These are phyloP conservation scores for Annona squamosa DNA, from an alignment of 164 flowering plant species.

Conservation along the genomic window DNA sequence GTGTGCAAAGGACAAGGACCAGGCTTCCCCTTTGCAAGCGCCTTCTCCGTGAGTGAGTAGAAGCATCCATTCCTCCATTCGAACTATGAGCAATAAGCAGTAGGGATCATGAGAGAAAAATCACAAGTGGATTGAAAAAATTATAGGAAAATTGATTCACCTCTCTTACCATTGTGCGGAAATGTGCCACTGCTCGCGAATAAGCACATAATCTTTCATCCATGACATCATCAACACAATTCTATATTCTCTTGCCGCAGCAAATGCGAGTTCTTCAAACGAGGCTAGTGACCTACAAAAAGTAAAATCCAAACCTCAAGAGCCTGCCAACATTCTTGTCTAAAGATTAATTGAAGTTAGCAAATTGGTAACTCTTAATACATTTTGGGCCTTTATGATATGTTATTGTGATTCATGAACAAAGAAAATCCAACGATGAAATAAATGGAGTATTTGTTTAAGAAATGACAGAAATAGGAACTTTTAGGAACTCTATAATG, in stretches of 20 bases:
- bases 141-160: conserved; percentile 21
- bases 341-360: too few relatives aligned
- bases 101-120: neutral
- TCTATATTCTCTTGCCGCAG: conserved; percentile 69
- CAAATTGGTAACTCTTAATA: too few relatives aligned
- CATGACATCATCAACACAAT: conserved; percentile 23
- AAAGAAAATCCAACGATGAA: too few relatives aligned
- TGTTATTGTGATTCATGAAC: neutral
- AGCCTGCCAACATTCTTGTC: neutral
- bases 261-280: conserved; percentile 73
- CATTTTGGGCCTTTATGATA: neutral
- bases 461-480: neutral
- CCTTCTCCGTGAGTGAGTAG: conserved; percentile 23
- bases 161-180: conserved; percentile 97
- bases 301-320: neutral
- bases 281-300: conserved; percentile 69
- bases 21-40: conserved; percentile 18
- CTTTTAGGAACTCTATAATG: neutral
- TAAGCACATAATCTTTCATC: conserved; percentile 84
- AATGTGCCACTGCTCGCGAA: conserved; percentile 87
- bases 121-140: neutral
- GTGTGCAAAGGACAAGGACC: conserved; percentile 77
- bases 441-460: too few relatives aligned
- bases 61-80: conserved; percentile 87
- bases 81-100: conserved; percentile 42